Percentiles rank a stretch among this genome's conserved stretches.
Evolutionary conservation across 768 basidiomycete species (phyloP).

Genomic region (Lactifluus rugatus): DNA sequence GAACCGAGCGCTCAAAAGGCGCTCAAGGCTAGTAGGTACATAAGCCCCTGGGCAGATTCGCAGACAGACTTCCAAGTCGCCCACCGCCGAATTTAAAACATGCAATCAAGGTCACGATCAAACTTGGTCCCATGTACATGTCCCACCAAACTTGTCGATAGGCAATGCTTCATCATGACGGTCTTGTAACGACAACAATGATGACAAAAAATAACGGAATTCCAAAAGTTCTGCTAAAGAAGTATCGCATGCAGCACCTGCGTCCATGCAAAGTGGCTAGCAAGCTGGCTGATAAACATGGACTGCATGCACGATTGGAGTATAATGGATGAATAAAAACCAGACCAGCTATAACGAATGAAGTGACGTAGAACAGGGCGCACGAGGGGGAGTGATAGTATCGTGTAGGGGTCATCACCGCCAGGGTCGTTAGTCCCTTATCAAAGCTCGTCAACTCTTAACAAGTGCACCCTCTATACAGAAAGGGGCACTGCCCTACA

Average conservation of each 20-base stretch:
- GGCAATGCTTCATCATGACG: no score
- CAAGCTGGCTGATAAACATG: neutral
- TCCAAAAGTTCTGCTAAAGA: neutral
- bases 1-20: no score
- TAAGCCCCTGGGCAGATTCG: no score
- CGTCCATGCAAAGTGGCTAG: neutral
- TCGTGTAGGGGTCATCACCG: conserved; percentile 29
- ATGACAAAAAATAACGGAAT: no score
- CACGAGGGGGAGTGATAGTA: conserved; percentile 20
- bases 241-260: neutral
- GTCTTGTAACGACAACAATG: no score
- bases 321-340: neutral
- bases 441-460: conserved; percentile 22
- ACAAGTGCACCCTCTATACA: conserved; percentile 13
- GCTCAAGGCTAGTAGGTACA: no score
- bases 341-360: conserved; percentile 11
- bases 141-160: no score
- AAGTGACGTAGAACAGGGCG: conserved; percentile 17
- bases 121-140: no score
- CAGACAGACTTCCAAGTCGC: no score
- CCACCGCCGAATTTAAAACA: no score
- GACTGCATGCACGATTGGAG: neutral
- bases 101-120: no score
- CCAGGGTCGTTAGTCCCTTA: conserved; percentile 38
- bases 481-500: conserved; percentile 16